Conservation (phyloP, 805 yeast genomes). For the Vanderwaltozyma verrucispora region DNA sequence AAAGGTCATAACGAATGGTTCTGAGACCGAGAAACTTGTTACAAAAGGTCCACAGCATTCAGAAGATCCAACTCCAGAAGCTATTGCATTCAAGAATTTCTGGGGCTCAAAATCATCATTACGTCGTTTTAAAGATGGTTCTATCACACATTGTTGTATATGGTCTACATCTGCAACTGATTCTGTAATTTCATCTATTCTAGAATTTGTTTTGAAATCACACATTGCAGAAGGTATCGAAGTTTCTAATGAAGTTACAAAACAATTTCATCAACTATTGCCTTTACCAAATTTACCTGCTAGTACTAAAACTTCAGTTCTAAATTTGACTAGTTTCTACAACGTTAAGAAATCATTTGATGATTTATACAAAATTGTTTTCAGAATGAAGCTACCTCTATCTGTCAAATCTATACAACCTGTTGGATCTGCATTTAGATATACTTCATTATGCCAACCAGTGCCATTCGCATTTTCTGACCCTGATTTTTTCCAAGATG, state of each 20-base stretch:
- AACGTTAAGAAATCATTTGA: constrained; percentile 45
- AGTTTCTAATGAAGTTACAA: constrained; percentile 27
- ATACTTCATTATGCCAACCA: constrained; percentile 67
- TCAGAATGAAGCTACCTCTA: constrained; percentile 54
- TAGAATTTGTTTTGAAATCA: constrained; percentile 48
- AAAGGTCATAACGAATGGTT: constrained; percentile 61
- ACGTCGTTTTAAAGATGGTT: constrained; percentile 88
- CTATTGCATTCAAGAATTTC: constrained; percentile 62
- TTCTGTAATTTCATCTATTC: constrained; percentile 56
- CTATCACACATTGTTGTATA: constrained; percentile 80
- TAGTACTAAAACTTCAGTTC: constrained; percentile 41
- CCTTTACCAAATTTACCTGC: constrained; percentile 56
- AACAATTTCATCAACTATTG: constrained; percentile 38
- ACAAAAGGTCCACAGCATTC: constrained; percentile 76
- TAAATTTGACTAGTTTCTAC: constrained; percentile 35
- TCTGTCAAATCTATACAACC: constrained; percentile 63
- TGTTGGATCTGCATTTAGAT: constrained; percentile 63
- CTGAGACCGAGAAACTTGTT: constrained; percentile 68
- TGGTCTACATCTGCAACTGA: constrained; percentile 55
- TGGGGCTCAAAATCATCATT: constrained; percentile 86
- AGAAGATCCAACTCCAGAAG: constrained; percentile 40
- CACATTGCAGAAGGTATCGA: constrained; percentile 43
- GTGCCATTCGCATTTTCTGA: constrained; percentile 68
- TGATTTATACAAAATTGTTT: constrained; percentile 41
- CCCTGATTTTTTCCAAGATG: constrained; percentile 73